phyloP scores from a whole-genome alignment of 768 basidiomycete genomes.

The Suillus americanus region DNA sequence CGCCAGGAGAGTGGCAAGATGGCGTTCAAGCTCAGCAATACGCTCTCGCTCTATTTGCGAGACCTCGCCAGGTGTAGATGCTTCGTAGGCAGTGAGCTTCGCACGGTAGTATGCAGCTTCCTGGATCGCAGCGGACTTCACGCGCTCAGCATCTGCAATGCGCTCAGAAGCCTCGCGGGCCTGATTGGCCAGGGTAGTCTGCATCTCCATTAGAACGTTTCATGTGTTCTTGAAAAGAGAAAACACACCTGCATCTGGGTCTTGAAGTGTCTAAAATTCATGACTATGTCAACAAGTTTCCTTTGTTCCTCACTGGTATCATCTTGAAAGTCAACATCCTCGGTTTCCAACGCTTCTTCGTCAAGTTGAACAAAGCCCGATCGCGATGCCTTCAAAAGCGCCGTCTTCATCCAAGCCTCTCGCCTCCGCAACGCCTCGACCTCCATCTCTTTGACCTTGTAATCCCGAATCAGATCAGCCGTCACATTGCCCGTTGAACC shows the following conservation, averaged over 20 bases:
- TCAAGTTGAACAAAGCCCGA: conserved; percentile 74
- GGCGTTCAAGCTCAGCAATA: conserved; percentile 68
- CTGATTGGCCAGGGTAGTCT: conserved; percentile 77
- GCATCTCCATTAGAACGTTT: conserved; percentile 5
- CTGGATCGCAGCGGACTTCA: conserved; percentile 77
- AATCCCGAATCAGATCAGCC: conserved; percentile 74
- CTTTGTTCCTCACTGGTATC: conserved; percentile 43
- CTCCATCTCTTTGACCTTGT: conserved; percentile 82
- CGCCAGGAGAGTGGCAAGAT: conserved; percentile 57
- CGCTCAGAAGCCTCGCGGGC: conserved; percentile 75
- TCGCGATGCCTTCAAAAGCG: conserved; percentile 70
- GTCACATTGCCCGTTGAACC: conserved; percentile 69
- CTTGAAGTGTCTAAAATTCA: conserved; percentile 86
- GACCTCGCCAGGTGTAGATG: conserved; percentile 61
- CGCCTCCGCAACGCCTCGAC: conserved; percentile 73
- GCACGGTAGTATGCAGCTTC: conserved; percentile 96
- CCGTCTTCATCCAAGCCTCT: conserved; percentile 84
- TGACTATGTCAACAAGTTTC: conserved; percentile 64
- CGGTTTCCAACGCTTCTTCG: conserved; percentile 45
- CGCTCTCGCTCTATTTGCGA: conserved; percentile 79
- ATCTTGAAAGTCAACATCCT: conserved; percentile 33
- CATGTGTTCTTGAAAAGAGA: not conserved
- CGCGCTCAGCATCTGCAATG: conserved; percentile 75
- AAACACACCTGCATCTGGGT: conserved; percentile 78
- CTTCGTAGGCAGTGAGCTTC: conserved; percentile 86